Base-by-base conservation (phyloP, 2,329 filamentous ascomycete genomes). In the Xylaria hypoxylon region DNA sequence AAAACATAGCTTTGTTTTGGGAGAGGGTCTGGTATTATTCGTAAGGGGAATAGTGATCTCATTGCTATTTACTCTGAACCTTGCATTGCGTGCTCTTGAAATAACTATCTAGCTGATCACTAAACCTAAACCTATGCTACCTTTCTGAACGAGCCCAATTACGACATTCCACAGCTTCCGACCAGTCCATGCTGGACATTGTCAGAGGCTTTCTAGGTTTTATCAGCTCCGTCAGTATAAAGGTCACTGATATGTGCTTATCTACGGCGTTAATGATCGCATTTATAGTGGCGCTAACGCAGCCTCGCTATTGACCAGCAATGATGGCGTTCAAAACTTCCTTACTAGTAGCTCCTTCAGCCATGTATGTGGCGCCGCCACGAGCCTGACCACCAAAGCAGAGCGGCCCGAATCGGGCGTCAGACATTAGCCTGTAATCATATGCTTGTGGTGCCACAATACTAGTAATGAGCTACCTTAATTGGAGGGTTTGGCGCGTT, bases 381-480 rank as follows among this genome's bases (percentile, higher is more conserved):
- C 31, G 31, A 35, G 48, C 8, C 19, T 15, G 7, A 52, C 47
- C 26, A n/a, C 50, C 11, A 6, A 52, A 4, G 2, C 31, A 52
- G n/a, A 11, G 50, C 50, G 31, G 50, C 17, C 50, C 50, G 31
- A 52, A 38, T 52, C 50, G 31, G 50, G 50, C 50, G 15, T 52
- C 19, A 33, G 15, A 11, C 19, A 13, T n/a, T 38, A 35, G n/a
- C 50, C 17, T 24, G 10, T n/a, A 38, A 15, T 22, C 19, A 13
- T 22, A n/a, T 24, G 3, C 28, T 24, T 8, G 4, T 22, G 28
- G 50, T 38, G 17, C 10, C 5, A 22, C n/a, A 2, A 17, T 52
- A 24, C 19, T 52, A 15, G 50, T 24, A 8, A 13, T 10, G 31
- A 38, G n/a, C 13, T 38, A n/a, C 8, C 1, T 15, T 15, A 11